Evolutionary conservation across 1,139 yeast genomes (phyloP), one percentile per base, ranked within the genome.

Genomic region (Kurtzmaniella natalensis): DNA sequence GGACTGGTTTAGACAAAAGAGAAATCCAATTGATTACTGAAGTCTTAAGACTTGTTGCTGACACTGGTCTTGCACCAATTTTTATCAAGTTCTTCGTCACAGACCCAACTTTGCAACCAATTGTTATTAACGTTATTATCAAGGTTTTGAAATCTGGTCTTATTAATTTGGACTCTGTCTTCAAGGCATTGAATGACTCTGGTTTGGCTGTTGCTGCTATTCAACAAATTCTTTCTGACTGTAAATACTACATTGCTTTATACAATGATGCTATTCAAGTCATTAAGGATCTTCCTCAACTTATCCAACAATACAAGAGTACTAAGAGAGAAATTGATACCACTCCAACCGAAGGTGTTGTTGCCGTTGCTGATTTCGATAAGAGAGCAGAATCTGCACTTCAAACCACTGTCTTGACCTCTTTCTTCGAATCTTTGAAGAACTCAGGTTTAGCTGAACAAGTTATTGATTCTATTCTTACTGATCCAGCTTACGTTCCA

Each of bases 351-450:
- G 29, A 26, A 8, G 14, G 6, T n/a, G 20, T 18, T 10, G n/a
- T 19, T 18, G 22, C 23, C 16, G 14, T 11, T 11, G 16, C 26
- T 11, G 10, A 9, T 7, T 15, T 26, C 16, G 24, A 32, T 9
- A 28, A 43, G 16, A 45, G 51, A 43, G 45, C 50, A 28, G 42
- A 40, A 5, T 38, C 43, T 30, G 47, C 43, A 13, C 46, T 61
- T 9, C 29, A 26, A 26, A 17, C 18, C 6, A 9, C 21, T n/a
- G 29, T 26, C 33, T 50, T 64, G 38, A 54, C 64, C 33, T 52
- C 57, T 37, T 61, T 67, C 50, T 57, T 67, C 66, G 70, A 65
- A 47, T 66, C 73, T 3, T 64, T 67, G 49, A 66, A 65, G 50
- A 42, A 56, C 37, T 67, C 73, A 20, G 73, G 73, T 33, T 64